These are phyloP conservation scores for Pyrus communis DNA, from an alignment of 306 rosid genomes.

Conservation along the genomic window DNA sequence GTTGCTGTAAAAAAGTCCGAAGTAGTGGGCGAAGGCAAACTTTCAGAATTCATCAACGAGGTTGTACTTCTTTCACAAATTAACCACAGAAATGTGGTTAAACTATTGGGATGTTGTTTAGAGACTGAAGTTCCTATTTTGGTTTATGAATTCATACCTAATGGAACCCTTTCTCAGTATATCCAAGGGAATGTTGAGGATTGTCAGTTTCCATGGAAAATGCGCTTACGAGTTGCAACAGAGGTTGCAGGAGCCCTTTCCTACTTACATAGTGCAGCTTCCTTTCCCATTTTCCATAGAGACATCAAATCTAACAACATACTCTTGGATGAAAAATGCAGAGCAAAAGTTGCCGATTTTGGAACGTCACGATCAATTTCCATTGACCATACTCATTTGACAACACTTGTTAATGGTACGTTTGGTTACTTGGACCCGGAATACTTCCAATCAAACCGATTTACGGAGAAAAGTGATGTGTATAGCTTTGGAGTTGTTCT, in stretches of 20 bases:
- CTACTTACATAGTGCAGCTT: conserved; percentile 7
- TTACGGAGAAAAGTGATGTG: conserved; percentile 12
- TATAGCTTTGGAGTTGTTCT: conserved; percentile 10
- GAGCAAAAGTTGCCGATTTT: conserved; percentile 16
- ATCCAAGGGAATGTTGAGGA: not conserved
- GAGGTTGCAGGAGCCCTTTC: conserved; percentile 14
- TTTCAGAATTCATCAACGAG: not conserved
- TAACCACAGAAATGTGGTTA: conserved; percentile 1
- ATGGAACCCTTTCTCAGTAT: conserved; percentile 4
- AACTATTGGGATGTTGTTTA: not conserved
- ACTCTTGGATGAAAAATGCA: conserved; percentile 7
- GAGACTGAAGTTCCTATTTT: conserved; percentile 19
- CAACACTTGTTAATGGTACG: conserved; percentile 1
- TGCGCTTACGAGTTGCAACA: not conserved
- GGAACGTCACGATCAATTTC: conserved; percentile 15
- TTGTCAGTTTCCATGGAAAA: conserved; percentile 14
- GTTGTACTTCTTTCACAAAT: conserved; percentile 10
- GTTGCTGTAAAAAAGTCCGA: conserved; percentile 6
- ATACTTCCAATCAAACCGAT: conserved; percentile 8
- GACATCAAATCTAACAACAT: conserved; percentile 17
- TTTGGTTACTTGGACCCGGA: conserved; percentile 19
- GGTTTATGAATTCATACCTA: conserved; percentile 16
- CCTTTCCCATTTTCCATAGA: conserved; percentile 1
- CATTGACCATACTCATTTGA: conserved; percentile 14
- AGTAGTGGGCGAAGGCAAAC: not conserved